These are phyloP conservation scores for Citrus maxima DNA, from an alignment of 345 rosid species.

Conservation along the genomic window DNA sequence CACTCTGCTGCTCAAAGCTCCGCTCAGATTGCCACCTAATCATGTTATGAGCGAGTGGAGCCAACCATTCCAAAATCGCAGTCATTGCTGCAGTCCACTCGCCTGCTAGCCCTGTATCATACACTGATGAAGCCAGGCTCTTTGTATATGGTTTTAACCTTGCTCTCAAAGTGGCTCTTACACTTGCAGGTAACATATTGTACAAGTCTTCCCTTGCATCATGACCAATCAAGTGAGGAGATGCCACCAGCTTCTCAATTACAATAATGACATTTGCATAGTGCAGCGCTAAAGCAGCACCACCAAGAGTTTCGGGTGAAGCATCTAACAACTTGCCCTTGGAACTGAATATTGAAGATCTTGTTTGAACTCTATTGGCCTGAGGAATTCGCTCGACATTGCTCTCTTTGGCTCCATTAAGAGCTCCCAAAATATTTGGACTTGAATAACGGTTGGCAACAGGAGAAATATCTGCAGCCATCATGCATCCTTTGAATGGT, in stretches of 20 bases:
- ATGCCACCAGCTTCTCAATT: conserved; percentile 81
- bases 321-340: conserved; percentile 49
- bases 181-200: conserved; percentile 84
- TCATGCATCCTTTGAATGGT: conserved; percentile 78
- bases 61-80: conserved; percentile 83
- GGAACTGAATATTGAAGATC: conserved; percentile 36
- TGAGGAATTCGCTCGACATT: conserved; percentile 23
- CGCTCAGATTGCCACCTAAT: conserved; percentile 95
- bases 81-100: conserved; percentile 85
- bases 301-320: conserved; percentile 81
- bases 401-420: conserved; percentile 36
- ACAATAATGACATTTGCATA: conserved; percentile 90
- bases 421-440: conserved; percentile 26
- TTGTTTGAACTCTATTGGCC: conserved; percentile 10
- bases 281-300: conserved; percentile 86
- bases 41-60: conserved; percentile 97
- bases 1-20: conserved; percentile 88
- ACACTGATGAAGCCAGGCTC: conserved; percentile 52
- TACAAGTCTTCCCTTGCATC: conserved; percentile 97
- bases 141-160: conserved; percentile 75
- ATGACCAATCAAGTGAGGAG: conserved; percentile 92
- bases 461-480: conserved; percentile 38
- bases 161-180: conserved; percentile 65
- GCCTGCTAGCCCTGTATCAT: conserved; percentile 63
- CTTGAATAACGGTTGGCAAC: conserved; percentile 38